Conservation (phyloP, 2,329 filamentous ascomycete species). For the Myriosclerotinia duriaeana region DNA sequence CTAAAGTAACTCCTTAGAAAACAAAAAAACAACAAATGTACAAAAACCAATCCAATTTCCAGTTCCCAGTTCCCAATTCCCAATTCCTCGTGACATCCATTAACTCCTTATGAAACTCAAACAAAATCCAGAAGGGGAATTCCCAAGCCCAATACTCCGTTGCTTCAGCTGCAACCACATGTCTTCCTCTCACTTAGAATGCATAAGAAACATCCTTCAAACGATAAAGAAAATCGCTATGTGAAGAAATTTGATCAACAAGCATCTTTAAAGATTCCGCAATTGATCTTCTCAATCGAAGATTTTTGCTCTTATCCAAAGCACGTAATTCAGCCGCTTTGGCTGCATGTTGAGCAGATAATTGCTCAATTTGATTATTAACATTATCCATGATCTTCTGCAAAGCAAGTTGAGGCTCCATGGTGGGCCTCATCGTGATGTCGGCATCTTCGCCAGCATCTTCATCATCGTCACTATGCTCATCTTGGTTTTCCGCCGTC, state of each 20-base stretch:
- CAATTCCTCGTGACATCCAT: not conserved
- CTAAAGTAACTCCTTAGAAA: slow-evolving; percentile 10
- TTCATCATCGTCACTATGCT: not conserved
- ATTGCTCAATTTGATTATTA: slow-evolving; percentile 13
- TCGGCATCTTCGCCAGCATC: slow-evolving; percentile 3
- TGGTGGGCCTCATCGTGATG: slow-evolving; percentile 13
- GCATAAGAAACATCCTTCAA: slow-evolving; percentile 19
- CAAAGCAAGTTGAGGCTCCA: slow-evolving; percentile 14
- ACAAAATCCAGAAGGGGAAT: not conserved
- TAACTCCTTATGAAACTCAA: not conserved
- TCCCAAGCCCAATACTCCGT: not conserved
- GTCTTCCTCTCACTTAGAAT: not conserved
- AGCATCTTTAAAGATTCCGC: slow-evolving; percentile 17
- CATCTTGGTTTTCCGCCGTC: not conserved
- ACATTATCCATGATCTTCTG: slow-evolving; percentile 11
- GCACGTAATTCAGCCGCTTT: slow-evolving; percentile 10
- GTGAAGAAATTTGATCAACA: slow-evolving; percentile 17
- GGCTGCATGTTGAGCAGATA: slow-evolving; percentile 13
- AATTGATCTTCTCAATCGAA: slow-evolving; percentile 15
- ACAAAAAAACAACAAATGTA: too few relatives aligned
- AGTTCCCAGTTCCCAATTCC: not conserved
- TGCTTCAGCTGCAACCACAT: not conserved
- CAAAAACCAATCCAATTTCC: not conserved
- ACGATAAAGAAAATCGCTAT: slow-evolving; percentile 18
- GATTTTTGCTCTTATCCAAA: slow-evolving; percentile 19